Conservation (phyloP, 2,329 filamentous ascomycete genomes). For the Colletotrichum sp. region DNA sequence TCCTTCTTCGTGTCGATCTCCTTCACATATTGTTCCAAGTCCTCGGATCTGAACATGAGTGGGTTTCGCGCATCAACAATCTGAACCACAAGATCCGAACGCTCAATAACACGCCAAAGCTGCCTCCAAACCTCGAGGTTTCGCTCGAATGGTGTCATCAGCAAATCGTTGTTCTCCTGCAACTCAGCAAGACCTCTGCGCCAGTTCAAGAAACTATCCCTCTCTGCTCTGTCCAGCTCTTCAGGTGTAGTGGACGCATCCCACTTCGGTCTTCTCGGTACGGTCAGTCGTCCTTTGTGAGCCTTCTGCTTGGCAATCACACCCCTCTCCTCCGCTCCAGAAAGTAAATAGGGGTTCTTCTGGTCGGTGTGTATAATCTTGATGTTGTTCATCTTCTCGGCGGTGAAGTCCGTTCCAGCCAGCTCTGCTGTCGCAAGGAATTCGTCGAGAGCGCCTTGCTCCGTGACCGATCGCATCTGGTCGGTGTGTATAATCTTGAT, state of each 20-base stretch:
- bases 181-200: conserved; percentile 88
- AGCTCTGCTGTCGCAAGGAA: conserved; percentile 95
- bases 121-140: conserved; percentile 99
- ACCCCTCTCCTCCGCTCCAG: conserved; percentile 80
- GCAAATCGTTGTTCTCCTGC: conserved; percentile 89
- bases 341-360: conserved; percentile 92
- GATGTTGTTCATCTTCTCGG: conserved; percentile 98
- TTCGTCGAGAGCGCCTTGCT: conserved; percentile 95
- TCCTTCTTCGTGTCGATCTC: conserved; percentile 87
- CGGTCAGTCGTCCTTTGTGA: conserved; percentile 81
- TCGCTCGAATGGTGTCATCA: conserved; percentile 97
- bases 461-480: conserved; percentile 99
- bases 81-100: conserved; percentile 94
- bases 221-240: conserved; percentile 80
- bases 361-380: conserved; percentile 98
- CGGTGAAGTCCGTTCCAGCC: conserved; percentile 98
- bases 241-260: conserved; percentile 82
- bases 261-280: conserved; percentile 90
- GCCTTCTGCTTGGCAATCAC: conserved; percentile 81
- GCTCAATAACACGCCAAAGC: conserved; percentile 96
- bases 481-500: conserved; percentile 99
- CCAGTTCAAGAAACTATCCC: conserved; percentile 85
- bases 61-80: conserved; percentile 98
- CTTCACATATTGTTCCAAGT: conserved; percentile 93
- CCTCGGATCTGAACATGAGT: conserved; percentile 90